Evolutionary conservation across 805 yeast genomes (phyloP).

Genomic region (Ogataea salicorniae): DNA sequence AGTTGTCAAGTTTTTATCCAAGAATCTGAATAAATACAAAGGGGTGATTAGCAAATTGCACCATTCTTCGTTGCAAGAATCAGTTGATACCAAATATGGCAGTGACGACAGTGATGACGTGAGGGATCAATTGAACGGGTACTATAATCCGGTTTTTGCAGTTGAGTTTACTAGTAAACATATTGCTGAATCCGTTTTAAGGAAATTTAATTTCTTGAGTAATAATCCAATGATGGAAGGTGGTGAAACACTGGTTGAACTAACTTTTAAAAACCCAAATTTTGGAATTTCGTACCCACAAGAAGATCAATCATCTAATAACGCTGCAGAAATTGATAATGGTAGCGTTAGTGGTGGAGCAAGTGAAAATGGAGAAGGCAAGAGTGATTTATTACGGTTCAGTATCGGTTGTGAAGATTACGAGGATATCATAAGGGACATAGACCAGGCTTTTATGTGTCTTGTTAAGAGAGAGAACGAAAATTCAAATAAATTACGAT

Average conservation of each 20-base stretch:
- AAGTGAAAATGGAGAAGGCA: neutral
- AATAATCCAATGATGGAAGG: slow-evolving; percentile 43
- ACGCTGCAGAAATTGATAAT: slow-evolving; percentile 1
- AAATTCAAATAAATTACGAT: no score
- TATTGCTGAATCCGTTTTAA: slow-evolving; percentile 36
- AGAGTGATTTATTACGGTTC: slow-evolving; percentile 36
- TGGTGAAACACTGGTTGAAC: slow-evolving; percentile 51
- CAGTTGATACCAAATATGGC: neutral
- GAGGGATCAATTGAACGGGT: slow-evolving; percentile 37
- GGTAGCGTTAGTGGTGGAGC: no score
- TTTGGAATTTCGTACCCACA: slow-evolving; percentile 10
- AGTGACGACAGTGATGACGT: slow-evolving; percentile 30
- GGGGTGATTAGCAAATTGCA: slow-evolving; percentile 30
- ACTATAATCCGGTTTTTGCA: slow-evolving; percentile 44
- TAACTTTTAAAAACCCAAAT: slow-evolving; percentile 32
- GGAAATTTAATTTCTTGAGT: slow-evolving; percentile 42
- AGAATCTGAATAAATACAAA: slow-evolving; percentile 29
- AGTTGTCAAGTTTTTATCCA: slow-evolving; percentile 35
- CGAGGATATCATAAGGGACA: slow-evolving; percentile 45
- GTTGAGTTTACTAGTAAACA: slow-evolving; percentile 33
- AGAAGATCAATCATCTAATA: neutral
- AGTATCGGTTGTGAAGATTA: slow-evolving; percentile 52
- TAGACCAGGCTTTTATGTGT: slow-evolving; percentile 34
- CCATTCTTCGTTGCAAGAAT: slow-evolving; percentile 44
- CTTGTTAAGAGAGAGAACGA: slow-evolving; percentile 6